Evolutionary conservation across 2,329 filamentous ascomycete species (phyloP).

Genomic region (Arthrobotrys musiformis): DNA sequence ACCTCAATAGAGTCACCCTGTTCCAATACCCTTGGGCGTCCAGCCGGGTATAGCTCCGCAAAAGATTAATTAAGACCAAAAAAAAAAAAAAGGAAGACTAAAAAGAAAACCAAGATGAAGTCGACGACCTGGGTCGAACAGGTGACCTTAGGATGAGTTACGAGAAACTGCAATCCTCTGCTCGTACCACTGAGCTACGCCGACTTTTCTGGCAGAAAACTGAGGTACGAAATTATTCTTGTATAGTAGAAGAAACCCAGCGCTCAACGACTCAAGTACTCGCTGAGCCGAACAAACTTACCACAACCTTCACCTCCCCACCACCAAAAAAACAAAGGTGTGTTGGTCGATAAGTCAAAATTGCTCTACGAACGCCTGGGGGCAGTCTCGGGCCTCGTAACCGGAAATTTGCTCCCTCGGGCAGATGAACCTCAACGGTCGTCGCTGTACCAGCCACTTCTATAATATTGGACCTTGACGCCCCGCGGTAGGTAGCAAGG

Average conservation of each 20-base stretch:
- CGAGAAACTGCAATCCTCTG: conserved; percentile 8
- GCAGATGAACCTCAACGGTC: too few relatives aligned
- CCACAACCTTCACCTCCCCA: too few relatives aligned
- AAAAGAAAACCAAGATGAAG: background rate
- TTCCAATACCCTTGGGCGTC: background rate
- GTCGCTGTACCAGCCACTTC: too few relatives aligned
- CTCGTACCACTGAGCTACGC: conserved; percentile 25
- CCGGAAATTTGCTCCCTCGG: too few relatives aligned
- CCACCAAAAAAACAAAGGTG: too few relatives aligned
- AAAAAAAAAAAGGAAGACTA: background rate
- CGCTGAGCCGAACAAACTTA: background rate
- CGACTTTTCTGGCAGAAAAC: background rate
- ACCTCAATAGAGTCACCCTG: background rate
- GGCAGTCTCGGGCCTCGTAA: too few relatives aligned
- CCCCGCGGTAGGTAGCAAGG: too few relatives aligned
- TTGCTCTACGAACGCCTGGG: too few relatives aligned
- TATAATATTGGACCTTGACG: too few relatives aligned
- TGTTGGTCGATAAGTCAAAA: too few relatives aligned
- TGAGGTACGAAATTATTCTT: background rate
- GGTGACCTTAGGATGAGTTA: conserved; percentile 17
- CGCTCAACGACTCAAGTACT: too few relatives aligned
- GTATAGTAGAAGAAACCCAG: background rate
- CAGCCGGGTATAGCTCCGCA: background rate
- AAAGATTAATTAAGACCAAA: background rate
- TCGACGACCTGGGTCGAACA: conserved; percentile 24